phyloP scores from a whole-genome alignment of 495 filamentous ascomycete genomes.

The Aspergillus bridgeri region DNA sequence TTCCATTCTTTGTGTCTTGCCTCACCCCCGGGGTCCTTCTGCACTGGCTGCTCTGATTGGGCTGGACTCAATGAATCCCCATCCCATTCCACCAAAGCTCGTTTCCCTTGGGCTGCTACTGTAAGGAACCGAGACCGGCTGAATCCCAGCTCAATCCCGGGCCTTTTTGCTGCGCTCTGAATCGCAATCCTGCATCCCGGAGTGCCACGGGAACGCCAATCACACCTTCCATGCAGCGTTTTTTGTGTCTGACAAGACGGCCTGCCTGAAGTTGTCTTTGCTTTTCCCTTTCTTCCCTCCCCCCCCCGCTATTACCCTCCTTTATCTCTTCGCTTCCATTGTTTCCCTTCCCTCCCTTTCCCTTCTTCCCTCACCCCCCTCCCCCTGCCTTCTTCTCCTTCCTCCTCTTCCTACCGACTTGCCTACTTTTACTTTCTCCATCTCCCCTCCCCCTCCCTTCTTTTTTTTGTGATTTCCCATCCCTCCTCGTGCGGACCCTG shows the following conservation, averaged over 20 bases:
- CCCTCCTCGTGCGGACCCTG: slow-evolving; percentile 16
- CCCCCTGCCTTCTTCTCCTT: slow-evolving; percentile 4
- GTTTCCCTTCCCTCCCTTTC: slow-evolving; percentile 9
- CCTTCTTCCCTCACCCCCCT: slow-evolving; percentile 18
- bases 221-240: slow-evolving; percentile 13
- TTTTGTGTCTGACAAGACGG: not conserved
- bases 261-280: too few relatives aligned
- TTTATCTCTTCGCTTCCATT: not conserved
- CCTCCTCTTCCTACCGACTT: slow-evolving; percentile 6
- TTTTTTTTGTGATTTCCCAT: slow-evolving; percentile 19
- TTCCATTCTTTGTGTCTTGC: not conserved
- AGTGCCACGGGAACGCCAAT: not conserved
- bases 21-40: not conserved
- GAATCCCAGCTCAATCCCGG: not conserved
- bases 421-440: slow-evolving; percentile 5
- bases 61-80: not conserved
- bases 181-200: not conserved
- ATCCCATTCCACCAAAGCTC: too few relatives aligned
- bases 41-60: not conserved
- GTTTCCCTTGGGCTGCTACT: not conserved
- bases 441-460: slow-evolving; percentile 19
- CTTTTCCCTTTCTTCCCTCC: slow-evolving; percentile 13
- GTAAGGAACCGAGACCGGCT: not conserved
- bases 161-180: too few relatives aligned
- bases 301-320: not conserved